Evolutionary conservation across 2,329 filamentous ascomycete species (phyloP), one percentile per base, ranked within the genome.

Genomic region (Colletotrichum sp.): DNA sequence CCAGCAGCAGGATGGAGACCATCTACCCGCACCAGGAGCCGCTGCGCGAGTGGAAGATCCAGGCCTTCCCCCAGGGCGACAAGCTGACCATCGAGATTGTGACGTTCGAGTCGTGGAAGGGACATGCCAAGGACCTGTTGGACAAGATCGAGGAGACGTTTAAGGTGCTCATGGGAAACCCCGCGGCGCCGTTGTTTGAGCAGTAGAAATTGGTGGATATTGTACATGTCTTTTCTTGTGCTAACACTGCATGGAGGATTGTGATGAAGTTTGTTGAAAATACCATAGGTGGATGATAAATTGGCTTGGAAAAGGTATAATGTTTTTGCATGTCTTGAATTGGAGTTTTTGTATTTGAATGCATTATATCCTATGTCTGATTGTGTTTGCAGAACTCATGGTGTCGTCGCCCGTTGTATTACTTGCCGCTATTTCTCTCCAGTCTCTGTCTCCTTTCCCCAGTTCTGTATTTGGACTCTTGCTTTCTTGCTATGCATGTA

Each of bases 21-120:
- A 80, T 90, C 18, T 92, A 92, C 79, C 90, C 91, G 4, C 88
- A 91, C 78, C 86, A 88, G 36, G 90, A 92, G 77, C 90, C 89
- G 48, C 82, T 91, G 57, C 82, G 86, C 21, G 89, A 88, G 80
- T 92, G 91, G 85, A 92, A 93, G 85, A 87, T 92, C 52, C 90
- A 93, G 86, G 91, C 87, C 26, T 94, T 90, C 83, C 87, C 88
- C 34, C 86, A 84, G 66, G 90, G 87, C 7, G 90, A 88, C 75
- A 84, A 82, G 80, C 82, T 90, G 81, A 88, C 87, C 64, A 83
- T 93, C 67, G 91, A 92, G 84, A 87, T 93, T 80, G 90, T 93
- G 24, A 92, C 91, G 4, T 89, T 91, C 78, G 84, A 90, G 80
- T 89, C 87, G 64, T 92, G 90, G 89, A 85, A 83, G 13, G 84